Evolutionary conservation across 441 rosid genomes (phyloP).

Genomic region (Corymbia calophylla): DNA sequence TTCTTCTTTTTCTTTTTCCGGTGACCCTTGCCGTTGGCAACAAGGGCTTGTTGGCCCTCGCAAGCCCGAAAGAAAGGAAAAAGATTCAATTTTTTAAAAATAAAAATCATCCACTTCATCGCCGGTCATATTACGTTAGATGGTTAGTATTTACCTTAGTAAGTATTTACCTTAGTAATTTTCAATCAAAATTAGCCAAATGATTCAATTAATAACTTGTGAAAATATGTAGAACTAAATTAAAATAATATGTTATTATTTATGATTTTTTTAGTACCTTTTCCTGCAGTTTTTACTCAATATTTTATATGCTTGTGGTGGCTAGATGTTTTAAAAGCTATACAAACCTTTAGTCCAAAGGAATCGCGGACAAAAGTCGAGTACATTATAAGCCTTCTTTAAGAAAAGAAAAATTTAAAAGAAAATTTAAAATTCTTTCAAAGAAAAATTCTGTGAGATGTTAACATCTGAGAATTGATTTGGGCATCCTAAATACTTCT

Average conservation of each 20-base stretch:
- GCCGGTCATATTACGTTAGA: rapidly evolving
- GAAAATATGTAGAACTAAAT: rapidly evolving
- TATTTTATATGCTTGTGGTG: neutral
- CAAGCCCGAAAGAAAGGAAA: rapidly evolving
- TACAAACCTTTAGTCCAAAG: neutral
- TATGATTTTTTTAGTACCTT: neutral
- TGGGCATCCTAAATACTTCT: neutral
- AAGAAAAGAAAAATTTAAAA: too few relatives aligned
- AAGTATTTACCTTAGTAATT: rapidly evolving
- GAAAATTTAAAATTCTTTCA: neutral
- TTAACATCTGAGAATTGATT: neutral
- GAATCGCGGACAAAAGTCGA: rapidly evolving
- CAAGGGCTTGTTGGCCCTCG: rapidly evolving
- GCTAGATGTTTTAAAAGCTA: neutral
- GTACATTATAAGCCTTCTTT: neutral
- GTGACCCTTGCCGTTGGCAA: rapidly evolving
- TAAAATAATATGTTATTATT: rapidly evolving
- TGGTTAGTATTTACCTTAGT: rapidly evolving
- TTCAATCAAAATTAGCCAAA: rapidly evolving
- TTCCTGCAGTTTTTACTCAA: neutral
- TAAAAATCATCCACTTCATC: rapidly evolving
- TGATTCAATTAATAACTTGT: rapidly evolving
- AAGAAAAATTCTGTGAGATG: neutral
- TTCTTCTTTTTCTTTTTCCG: too few relatives aligned
- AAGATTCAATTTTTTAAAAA: neutral